Base-by-base conservation (phyloP, 2,329 filamentous ascomycete genomes). In the Coniochaeta sp. region DNA sequence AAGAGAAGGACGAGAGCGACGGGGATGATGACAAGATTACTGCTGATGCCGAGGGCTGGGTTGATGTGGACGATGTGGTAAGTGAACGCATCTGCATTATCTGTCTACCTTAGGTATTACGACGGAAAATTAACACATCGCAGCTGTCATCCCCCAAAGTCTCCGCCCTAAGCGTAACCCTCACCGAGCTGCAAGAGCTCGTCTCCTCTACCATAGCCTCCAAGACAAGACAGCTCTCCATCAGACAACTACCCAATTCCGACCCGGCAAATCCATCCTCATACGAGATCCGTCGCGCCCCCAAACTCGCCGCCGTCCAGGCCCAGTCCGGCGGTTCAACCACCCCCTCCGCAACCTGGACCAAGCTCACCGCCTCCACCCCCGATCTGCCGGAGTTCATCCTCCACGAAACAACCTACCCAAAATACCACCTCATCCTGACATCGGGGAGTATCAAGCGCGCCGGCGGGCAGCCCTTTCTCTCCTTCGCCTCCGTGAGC, bases 351-450 rank as follows among this genome's bases (percentile, higher is more conserved):
- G 6, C 26, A 18, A 28, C 45, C 18, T 48, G 45, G 45, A 65
- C 61, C 50, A 60, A 62, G 45, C 55, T 67, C 33, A 66, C 60
- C 6, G 57, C 63, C 35, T 63, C 65, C 42, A 62, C 60, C 14
- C 55, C 56, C 22, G 60, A 71, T 48, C 62, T 73, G 6, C 71
- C 71, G 9, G 68, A 71, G 40, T 66, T 71, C 38, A 61, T 72
- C 54, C 65, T 73, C 51, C 73, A 72, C 59, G 70, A 73, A 59
- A 73, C 71, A 7, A 69, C 71, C 2, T 74, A 73, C 61, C 63
- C 71, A 51, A 68, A 69, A 49, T 74, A 74, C 57, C 69, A 70
- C 1, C 65, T 72, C 18, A 68, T 74, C 38, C 59, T 73, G 13
- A 65, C 68, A 6, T 66, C 64, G 4, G 69, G 68, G 10, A 63